Base-by-base conservation (phyloP, 805 yeast species). In the Saturnispora serradocipensis region DNA sequence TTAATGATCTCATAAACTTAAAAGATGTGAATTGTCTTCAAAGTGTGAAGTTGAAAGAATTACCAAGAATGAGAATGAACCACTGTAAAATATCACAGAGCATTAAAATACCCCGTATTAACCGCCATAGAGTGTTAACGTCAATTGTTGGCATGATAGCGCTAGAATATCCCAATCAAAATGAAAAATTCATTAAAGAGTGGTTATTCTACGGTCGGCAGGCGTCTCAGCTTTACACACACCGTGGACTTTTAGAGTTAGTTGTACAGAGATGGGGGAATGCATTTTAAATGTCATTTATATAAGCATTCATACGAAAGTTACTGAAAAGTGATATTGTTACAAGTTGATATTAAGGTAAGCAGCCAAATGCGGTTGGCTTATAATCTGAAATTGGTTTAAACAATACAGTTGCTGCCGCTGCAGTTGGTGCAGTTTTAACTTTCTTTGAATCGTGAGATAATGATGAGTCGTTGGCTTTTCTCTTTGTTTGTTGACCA, bases 321-420 rank as follows among this genome's bases (percentile, higher is more conserved):
- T n/a, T 25, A 43, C 11, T 27, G 22, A 48, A 7, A 48, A 36
- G 36, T 53, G 11, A 6, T 24, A 39, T 9, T 15, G 25, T 22
- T 6, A 43, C 13, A 16, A 16, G 25, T 5, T 27, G 15, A 22
- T 15, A 40, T 39, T 36, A 47, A 3, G 55, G 55, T 10, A 52
- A 30, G 27, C 63, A 59, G 5, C 86, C 86, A 64, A 81, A 80
- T 1, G 86, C 83, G 51, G 65, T 72, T 0, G 83, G 78, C 22
- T 61, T 60, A 84, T 85, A 81, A 35, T 69, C 56, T 0, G 62
- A 50, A 45, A 66, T 65, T 15, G 53, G 52, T 43, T 68, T 72
- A 57, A 75, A 72, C 4, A 53, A 47, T 15, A 38, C 18, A n/a
- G 34, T 11, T 10, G 53, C 48, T 30, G 27, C 67, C 40, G 32